phyloP scores from a whole-genome alignment of 2,329 filamentous ascomycete genomes.

The Acarospora socialis region DNA sequence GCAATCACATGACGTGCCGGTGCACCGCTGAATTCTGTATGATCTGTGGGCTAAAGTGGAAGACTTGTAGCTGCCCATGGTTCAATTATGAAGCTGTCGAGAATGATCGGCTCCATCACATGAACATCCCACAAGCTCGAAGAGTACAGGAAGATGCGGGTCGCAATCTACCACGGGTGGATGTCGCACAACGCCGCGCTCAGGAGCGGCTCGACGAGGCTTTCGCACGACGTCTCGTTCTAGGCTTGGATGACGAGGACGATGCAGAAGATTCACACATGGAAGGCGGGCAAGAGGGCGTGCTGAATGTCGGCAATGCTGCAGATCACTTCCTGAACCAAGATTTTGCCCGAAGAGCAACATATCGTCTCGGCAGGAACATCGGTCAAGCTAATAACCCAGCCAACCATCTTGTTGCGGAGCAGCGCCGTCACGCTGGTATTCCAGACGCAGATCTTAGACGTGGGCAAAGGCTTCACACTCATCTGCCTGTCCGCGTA shows the following conservation, averaged over 20 bases:
- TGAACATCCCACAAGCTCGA: constrained; percentile 30
- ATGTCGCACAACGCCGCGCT: constrained; percentile 31
- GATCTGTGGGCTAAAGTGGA: constrained; percentile 70
- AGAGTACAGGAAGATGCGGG: constrained; percentile 21
- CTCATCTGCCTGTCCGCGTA: too few relatives aligned
- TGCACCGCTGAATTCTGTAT: constrained; percentile 81
- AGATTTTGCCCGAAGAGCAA: constrained; percentile 33
- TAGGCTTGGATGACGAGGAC: constrained; percentile 22
- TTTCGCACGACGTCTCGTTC: constrained; percentile 36
- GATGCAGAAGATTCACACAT: not conserved
- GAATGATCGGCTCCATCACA: constrained; percentile 40
- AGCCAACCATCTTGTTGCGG: too few relatives aligned
- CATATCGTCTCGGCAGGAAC: constrained; percentile 21
- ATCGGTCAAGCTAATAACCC: too few relatives aligned
- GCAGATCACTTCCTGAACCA: constrained; percentile 48
- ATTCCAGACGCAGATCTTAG: too few relatives aligned
- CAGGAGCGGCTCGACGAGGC: constrained; percentile 37
- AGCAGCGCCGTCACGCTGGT: too few relatives aligned
- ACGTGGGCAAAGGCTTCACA: too few relatives aligned
- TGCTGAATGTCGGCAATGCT: constrained; percentile 35
- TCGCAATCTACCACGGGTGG: constrained; percentile 35
- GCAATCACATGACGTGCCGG: constrained; percentile 77
- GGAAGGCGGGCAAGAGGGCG: constrained; percentile 7
- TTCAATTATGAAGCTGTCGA: constrained; percentile 51
- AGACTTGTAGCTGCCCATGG: constrained; percentile 67